Conservation (phyloP, 495 filamentous ascomycete genomes). For the Neurospora terricola region DNA sequence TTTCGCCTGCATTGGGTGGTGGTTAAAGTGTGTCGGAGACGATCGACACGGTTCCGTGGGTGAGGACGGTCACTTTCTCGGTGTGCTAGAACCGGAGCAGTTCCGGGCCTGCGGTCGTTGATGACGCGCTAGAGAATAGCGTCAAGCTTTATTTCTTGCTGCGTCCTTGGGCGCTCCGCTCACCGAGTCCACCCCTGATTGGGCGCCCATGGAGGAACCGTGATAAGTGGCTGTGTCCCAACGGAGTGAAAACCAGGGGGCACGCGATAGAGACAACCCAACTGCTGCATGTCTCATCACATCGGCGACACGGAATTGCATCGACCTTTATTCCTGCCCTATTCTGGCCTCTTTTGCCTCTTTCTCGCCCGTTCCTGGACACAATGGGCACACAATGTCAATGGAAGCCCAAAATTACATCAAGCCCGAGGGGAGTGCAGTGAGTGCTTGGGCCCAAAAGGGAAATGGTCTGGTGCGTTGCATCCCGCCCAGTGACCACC, state of each 20-base stretch:
- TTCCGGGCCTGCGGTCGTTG: not conserved
- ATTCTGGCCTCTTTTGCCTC: not conserved
- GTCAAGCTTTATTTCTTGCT: not conserved
- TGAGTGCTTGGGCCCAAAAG: not conserved
- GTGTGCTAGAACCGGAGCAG: not conserved
- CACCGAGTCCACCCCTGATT: not conserved
- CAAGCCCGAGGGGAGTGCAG: not conserved
- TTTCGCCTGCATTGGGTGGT: not conserved
- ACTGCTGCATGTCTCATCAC: not conserved
- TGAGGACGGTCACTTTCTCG: not conserved
- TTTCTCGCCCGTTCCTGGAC: not conserved
- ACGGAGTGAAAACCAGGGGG: not conserved
- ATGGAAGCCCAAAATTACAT: not conserved
- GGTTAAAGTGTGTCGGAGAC: not conserved
- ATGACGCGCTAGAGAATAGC: not conserved
- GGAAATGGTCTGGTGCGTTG: not conserved
- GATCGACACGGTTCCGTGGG: not conserved
- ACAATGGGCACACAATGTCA: not conserved
- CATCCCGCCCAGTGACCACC: not conserved
- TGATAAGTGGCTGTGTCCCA: not conserved
- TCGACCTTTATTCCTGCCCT: not conserved
- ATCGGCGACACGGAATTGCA: not conserved
- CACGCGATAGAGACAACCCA: not conserved
- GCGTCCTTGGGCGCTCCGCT: not conserved
- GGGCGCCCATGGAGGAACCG: not conserved